Evolutionary conservation across 2,329 filamentous ascomycete species (phyloP).

Genomic region (Furcasterigmium sp.): DNA sequence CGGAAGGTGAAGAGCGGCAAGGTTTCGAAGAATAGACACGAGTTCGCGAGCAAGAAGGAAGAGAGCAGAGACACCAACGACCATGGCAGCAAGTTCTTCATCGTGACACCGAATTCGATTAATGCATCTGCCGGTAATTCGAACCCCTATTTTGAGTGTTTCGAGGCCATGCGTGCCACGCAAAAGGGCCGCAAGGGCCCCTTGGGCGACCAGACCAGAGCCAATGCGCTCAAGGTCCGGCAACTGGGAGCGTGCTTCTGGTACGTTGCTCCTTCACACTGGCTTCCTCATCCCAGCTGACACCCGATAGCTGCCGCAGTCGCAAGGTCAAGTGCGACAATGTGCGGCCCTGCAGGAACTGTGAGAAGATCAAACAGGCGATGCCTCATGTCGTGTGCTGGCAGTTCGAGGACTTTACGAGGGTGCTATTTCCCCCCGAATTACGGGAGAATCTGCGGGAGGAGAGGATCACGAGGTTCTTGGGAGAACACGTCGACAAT

Average conservation of each 20-base stretch:
- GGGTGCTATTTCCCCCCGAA: constrained; percentile 46
- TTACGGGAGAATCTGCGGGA: constrained; percentile 44
- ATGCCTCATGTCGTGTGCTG: constrained; percentile 53
- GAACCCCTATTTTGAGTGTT: constrained; percentile 50
- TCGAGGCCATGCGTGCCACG: constrained; percentile 46
- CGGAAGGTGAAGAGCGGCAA: constrained; percentile 38
- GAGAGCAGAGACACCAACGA: constrained; percentile 5
- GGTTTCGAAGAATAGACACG: constrained; percentile 37
- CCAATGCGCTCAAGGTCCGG: constrained; percentile 49
- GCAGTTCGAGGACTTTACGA: constrained; percentile 52
- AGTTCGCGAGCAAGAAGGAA: too few species aligned
- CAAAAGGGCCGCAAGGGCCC: constrained; percentile 53
- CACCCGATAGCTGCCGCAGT: constrained; percentile 43
- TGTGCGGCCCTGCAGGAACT: constrained; percentile 51
- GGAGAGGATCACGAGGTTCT: constrained; percentile 42
- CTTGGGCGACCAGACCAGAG: constrained; percentile 46
- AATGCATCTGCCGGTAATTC: constrained; percentile 42
- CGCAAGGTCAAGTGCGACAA: constrained; percentile 55
- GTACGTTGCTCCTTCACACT: not conserved
- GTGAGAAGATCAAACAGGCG: constrained; percentile 43
- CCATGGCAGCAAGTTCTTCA: constrained; percentile 42
- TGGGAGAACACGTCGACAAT: constrained; percentile 40
- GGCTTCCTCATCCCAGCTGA: not conserved
- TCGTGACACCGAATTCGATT: constrained; percentile 50
- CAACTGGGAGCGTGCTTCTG: constrained; percentile 49